A percentile compares a stretch with the other conserved stretches of the same genome.
These are phyloP conservation scores for Cyathus striatus DNA, from an alignment of 768 basidiomycete species.

Conservation along the genomic window DNA sequence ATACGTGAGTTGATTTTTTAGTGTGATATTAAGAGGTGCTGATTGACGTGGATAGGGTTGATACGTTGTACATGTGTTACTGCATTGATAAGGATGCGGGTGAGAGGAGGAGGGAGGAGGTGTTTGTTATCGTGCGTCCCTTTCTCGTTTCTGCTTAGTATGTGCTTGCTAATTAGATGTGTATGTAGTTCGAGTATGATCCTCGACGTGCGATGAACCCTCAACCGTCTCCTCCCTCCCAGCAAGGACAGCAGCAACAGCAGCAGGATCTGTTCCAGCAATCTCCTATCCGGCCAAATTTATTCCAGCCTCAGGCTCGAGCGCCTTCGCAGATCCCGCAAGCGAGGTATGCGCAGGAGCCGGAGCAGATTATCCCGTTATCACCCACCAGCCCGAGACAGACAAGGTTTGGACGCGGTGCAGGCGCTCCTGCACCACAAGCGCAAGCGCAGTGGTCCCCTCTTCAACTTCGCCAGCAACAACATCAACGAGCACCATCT, in stretches of 20 bases:
- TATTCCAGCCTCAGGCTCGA: conserved; percentile 2
- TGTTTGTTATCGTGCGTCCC: conserved; percentile 31
- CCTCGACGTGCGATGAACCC: conserved; percentile 1
- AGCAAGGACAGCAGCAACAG: too few species aligned
- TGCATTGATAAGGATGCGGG: conserved; percentile 44
- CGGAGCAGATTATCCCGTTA: background rate
- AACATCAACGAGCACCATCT: conserved; percentile 5
- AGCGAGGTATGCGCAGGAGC: too few species aligned
- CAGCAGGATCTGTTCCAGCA: too few species aligned
- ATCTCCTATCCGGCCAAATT: conserved; percentile 6
- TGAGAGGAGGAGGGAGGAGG: conserved; percentile 33
- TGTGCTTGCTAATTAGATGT: background rate
- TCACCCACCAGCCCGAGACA: background rate
- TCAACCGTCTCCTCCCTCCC: conserved; percentile 4
- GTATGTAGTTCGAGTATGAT: conserved; percentile 28
- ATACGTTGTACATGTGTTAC: conserved; percentile 43
- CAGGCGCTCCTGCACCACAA: background rate
- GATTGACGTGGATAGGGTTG: conserved; percentile 23
- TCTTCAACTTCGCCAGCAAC: conserved; percentile 6
- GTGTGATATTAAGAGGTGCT: conserved; percentile 1
- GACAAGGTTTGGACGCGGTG: background rate
- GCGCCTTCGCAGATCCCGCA: too few species aligned
- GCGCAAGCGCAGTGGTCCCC: background rate
- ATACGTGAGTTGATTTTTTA: conserved; percentile 35
- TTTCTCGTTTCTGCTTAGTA: background rate